A percentile compares a stretch with the other conserved stretches of the same genome.
Conservation (phyloP, 768 basidiomycete genomes). For the Saitozyma podzolica region DNA sequence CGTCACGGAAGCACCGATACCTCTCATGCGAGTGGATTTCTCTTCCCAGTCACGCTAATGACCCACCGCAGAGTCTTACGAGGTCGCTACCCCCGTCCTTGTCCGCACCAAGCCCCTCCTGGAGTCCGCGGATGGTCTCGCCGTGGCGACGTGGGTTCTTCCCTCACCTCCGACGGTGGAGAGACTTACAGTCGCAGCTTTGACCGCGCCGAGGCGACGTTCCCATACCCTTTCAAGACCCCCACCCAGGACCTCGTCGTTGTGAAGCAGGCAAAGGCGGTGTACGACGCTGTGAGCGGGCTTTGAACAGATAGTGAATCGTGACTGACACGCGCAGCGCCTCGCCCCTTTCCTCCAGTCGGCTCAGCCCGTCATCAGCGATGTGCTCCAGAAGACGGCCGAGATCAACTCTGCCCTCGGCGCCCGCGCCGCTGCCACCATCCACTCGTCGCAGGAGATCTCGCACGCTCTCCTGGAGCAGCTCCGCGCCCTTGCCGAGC, state of each 20-base stretch:
- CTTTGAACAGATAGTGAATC: no score
- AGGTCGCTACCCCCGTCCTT: constrained; percentile 46
- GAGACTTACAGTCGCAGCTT: constrained; percentile 23
- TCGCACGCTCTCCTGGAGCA: constrained; percentile 41
- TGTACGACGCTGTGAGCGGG: constrained; percentile 47
- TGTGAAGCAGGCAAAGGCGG: constrained; percentile 46
- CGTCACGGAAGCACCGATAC: neutral
- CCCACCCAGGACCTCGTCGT: constrained; percentile 45
- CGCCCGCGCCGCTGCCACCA: constrained; percentile 39
- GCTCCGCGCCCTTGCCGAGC: constrained; percentile 38
- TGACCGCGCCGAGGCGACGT: constrained; percentile 44
- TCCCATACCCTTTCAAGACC: constrained; percentile 52
- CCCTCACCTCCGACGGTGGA: neutral
- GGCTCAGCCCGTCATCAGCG: constrained; percentile 35
- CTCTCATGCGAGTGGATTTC: neutral
- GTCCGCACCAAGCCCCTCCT: constrained; percentile 44
- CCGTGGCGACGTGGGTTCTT: constrained; percentile 45
- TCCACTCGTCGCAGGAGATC: constrained; percentile 36
- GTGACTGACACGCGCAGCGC: constrained; percentile 20
- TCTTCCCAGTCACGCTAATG: neutral
- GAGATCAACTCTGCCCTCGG: constrained; percentile 45
- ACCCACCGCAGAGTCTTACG: constrained; percentile 42
- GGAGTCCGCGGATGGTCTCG: constrained; percentile 45
- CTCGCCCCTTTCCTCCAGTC: constrained; percentile 35
- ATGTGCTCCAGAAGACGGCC: constrained; percentile 39